Evolutionary conservation across 2,329 filamentous ascomycete genomes (phyloP).

Genomic region (Xylaria sp.): DNA sequence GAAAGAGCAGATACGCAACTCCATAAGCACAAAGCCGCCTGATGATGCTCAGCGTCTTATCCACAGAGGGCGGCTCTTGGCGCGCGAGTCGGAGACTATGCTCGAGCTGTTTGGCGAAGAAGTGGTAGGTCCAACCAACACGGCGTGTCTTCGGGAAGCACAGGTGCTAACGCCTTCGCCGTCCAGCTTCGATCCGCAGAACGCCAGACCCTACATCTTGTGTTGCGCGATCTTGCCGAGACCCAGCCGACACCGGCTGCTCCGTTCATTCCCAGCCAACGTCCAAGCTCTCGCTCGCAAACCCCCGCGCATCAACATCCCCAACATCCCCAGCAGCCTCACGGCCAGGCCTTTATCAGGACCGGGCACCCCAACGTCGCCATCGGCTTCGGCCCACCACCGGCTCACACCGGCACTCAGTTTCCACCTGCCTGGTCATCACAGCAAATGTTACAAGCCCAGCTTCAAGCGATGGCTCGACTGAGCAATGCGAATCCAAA

Average conservation of each 20-base stretch:
- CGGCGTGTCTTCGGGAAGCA: not conserved
- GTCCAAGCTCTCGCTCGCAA: slow-evolving; percentile 31
- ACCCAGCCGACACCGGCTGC: slow-evolving; percentile 37
- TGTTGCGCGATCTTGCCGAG: slow-evolving; percentile 49
- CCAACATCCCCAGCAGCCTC: slow-evolving; percentile 38
- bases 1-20: slow-evolving; percentile 67
- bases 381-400: slow-evolving; percentile 42
- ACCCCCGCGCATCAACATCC: slow-evolving; percentile 30
- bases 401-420: slow-evolving; percentile 22
- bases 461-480: slow-evolving; percentile 30
- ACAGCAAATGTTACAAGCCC: slow-evolving; percentile 38
- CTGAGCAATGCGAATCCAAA: slow-evolving; percentile 52
- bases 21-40: slow-evolving; percentile 60
- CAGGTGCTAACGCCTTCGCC: slow-evolving; percentile 26
- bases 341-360: slow-evolving; percentile 32
- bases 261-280: slow-evolving; percentile 36
- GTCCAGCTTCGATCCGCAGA: slow-evolving; percentile 47
- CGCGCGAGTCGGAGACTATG: slow-evolving; percentile 66
- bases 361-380: slow-evolving; percentile 38
- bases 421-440: slow-evolving; percentile 39
- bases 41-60: slow-evolving; percentile 70
- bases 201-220: slow-evolving; percentile 50
- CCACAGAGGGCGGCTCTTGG: slow-evolving; percentile 67
- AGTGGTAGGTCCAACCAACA: slow-evolving; percentile 54
- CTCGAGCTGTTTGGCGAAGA: slow-evolving; percentile 67